Percentiles rank a stretch among this genome's conserved stretches.
These are phyloP conservation scores for Ampelomyces quisqualis DNA, from an alignment of 2,329 filamentous ascomycete species.

Conservation along the genomic window DNA sequence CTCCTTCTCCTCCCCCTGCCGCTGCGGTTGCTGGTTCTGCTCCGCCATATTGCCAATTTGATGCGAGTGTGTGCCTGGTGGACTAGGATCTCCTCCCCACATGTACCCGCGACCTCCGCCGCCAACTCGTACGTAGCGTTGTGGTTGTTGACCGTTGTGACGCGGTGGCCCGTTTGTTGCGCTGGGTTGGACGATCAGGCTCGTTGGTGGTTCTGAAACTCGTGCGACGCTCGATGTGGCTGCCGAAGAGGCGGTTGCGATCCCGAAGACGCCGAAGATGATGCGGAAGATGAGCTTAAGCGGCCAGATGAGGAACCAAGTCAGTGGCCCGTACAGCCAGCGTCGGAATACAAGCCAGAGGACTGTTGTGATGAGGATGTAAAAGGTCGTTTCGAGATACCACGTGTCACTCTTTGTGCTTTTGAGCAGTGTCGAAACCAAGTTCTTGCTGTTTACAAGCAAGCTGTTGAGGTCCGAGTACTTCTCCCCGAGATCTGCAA, in stretches of 20 bases:
- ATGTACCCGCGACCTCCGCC: constrained; percentile 51
- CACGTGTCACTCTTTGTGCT: constrained; percentile 97
- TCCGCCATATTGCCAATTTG: constrained; percentile 23
- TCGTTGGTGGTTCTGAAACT: constrained; percentile 26
- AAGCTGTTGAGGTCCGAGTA: constrained; percentile 79
- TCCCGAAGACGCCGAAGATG: constrained; percentile 57
- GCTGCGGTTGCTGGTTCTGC: constrained; percentile 25
- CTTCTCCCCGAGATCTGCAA: constrained; percentile 76
- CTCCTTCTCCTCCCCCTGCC: constrained; percentile 23
- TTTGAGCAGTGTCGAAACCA: constrained; percentile 76
- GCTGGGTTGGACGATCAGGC: constrained; percentile 50
- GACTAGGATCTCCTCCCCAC: constrained; percentile 44
- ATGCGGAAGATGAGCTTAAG: constrained; percentile 66
- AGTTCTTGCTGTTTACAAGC: constrained; percentile 69
- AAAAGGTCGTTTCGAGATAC: constrained; percentile 91
- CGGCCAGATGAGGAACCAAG: constrained; percentile 86
- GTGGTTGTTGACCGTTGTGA: constrained; percentile 29
- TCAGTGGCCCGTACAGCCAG: constrained; percentile 82
- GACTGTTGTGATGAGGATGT: constrained; percentile 74
- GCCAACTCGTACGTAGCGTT: constrained; percentile 50
- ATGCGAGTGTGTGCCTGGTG: constrained; percentile 41
- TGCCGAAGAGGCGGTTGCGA: constrained; percentile 44
- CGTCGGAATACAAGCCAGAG: constrained; percentile 84
- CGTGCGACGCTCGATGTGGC: constrained; percentile 19
- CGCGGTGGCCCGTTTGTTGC: constrained; percentile 43